Base-by-base conservation (phyloP, 164 flowering plant genomes). In the Vitis riparia region DNA sequence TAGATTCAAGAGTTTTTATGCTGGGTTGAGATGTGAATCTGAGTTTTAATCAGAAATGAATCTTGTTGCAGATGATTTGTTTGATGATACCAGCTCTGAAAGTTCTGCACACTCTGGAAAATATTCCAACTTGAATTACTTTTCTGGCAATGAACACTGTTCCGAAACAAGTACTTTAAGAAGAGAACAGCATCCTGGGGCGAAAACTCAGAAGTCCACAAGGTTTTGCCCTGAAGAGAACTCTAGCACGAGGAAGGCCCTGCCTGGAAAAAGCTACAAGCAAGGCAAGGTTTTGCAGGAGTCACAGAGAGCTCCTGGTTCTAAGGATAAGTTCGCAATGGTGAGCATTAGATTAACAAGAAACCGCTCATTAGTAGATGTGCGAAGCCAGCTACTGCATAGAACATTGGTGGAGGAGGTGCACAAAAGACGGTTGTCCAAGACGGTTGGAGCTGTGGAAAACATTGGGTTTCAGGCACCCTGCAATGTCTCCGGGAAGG, bases 351-450 rank as follows among this genome's bases (percentile, higher is more conserved):
- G 62, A 63, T 67, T 85, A 55, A 77, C 80, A 16, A 80, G 88
- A 69, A 87, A 87, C 69, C 67, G 73, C 51, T 87, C 90, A 12
- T 67, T 87, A 9, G 84, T 87, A 9, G 88, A 87, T 71, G 73
- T 82, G 17, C 76, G 82, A 1, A 85, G 87, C 74, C 86, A 85
- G 50, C 69, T 82, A 57, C 81, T 83, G 9, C 88, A 87, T 65
- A 71, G 76, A 59, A 77, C 87, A 1, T 68, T 87, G 63, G 87
- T 85, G 13, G 90, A 87, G 72, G 88, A 87, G 67, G 86, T 85
- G 62, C 66, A 71, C 19, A 78, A 71, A 70, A 71, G 88, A 71
- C 77, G 90, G 14, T 32, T 81, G 66, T 80, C 73, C 68, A 87
- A 76, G 67, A 85, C 88, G 3, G 86, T 79, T 30, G 90, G 85